A percentile compares a stretch with the other conserved stretches of the same genome.
Evolutionary conservation across 768 basidiomycete genomes (phyloP).

Genomic region (Clitopilus hobsonii): DNA sequence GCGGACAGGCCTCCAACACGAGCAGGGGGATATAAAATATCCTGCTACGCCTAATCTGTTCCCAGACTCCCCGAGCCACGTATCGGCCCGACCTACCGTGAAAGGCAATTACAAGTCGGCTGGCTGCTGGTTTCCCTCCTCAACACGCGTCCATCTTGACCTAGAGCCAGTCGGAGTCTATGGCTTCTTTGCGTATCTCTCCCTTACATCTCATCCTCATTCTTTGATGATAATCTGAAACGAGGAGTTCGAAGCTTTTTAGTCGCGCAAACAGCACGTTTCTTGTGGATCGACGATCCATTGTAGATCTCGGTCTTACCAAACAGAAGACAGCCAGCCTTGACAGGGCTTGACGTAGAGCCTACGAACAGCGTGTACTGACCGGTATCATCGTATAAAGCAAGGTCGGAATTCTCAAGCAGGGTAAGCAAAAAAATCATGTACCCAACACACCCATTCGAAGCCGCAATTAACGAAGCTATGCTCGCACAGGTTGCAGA

Average conservation of each 20-base stretch:
- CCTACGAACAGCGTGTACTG: neutral
- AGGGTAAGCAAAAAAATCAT: neutral
- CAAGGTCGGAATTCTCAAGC: neutral
- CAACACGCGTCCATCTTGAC: neutral
- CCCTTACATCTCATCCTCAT: neutral
- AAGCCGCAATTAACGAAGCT: neutral
- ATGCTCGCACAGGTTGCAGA: neutral
- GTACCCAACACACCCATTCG: neutral
- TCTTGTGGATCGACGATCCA: neutral
- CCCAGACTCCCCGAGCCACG: neutral
- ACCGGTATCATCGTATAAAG: neutral
- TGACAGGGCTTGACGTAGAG: slow-evolving; percentile 1
- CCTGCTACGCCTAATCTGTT: neutral
- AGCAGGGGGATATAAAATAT: neutral
- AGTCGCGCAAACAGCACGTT: neutral
- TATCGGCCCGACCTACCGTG: neutral
- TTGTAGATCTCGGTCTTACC: neutral
- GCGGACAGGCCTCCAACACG: neutral
- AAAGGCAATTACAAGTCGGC: neutral
- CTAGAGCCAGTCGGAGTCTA: neutral
- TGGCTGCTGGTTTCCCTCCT: neutral
- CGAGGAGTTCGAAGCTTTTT: neutral
- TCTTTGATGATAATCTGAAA: neutral
- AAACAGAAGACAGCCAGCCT: neutral
- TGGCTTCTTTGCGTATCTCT: neutral